Percentiles rank a stretch among this genome's conserved stretches.
phyloP scores from a whole-genome alignment of 2,329 filamentous ascomycete species.

The Thielaviopsis populi region DNA sequence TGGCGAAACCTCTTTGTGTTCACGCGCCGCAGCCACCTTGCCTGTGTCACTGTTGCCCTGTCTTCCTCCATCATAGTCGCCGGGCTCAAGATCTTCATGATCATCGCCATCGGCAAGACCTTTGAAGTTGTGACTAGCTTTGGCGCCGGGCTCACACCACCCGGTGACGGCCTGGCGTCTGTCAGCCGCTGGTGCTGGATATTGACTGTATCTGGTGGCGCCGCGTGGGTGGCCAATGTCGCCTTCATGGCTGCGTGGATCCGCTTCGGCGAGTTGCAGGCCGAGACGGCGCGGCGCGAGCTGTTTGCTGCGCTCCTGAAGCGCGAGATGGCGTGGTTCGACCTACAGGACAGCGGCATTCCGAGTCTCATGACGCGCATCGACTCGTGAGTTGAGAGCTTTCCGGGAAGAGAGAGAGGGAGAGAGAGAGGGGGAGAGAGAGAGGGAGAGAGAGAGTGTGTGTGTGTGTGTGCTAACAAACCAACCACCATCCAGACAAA shows the following conservation, averaged over 20 bases:
- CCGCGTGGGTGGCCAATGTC: slow-evolving; percentile 52
- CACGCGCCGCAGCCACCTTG: slow-evolving; percentile 44
- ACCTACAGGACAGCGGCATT: slow-evolving; percentile 54
- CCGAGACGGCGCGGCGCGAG: slow-evolving; percentile 44
- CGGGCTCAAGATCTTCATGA: slow-evolving; percentile 46
- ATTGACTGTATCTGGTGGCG: slow-evolving; percentile 46
- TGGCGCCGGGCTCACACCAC: slow-evolving; percentile 38
- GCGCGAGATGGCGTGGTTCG: slow-evolving; percentile 72
- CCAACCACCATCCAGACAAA: slow-evolving; percentile 44
- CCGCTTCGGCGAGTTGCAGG: slow-evolving; percentile 67
- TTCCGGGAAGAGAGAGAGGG: neutral
- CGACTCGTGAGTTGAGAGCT: slow-evolving; percentile 45
- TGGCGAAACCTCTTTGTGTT: slow-evolving; percentile 53
- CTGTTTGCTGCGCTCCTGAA: slow-evolving; percentile 55
- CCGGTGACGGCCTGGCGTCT: slow-evolving; percentile 36
- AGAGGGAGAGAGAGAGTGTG: neutral
- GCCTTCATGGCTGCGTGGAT: slow-evolving; percentile 58
- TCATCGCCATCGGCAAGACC: slow-evolving; percentile 57
- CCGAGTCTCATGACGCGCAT: slow-evolving; percentile 55
- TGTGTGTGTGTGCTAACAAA: neutral
- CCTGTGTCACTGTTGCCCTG: slow-evolving; percentile 39
- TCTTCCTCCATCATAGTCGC: slow-evolving; percentile 44
- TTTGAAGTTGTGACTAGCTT: slow-evolving; percentile 58
- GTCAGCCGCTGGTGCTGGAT: slow-evolving; percentile 44
- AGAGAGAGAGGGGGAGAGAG: neutral